Base-by-base conservation (phyloP, 495 filamentous ascomycete genomes). In the Lepraria neglecta region DNA sequence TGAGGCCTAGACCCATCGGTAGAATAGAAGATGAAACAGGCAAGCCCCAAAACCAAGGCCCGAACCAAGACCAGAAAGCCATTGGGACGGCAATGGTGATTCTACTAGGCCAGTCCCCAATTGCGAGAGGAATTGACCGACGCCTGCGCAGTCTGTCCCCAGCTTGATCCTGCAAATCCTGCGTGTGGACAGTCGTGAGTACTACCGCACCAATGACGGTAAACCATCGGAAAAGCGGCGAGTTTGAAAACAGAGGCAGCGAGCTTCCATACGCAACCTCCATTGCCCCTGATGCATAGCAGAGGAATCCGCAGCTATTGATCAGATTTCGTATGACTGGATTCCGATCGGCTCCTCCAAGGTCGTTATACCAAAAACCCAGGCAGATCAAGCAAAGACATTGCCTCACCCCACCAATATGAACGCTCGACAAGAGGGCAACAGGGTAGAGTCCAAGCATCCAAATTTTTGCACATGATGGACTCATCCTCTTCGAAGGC, bases 111-210 rank as follows among this genome's bases (percentile, higher is more conserved):
- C 6, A 44, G 43, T 82, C 77, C 3, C 79, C 78, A 6, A 76
- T 56, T 4, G 74, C 68, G 0, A 78, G 61, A 1, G 71, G 73
- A 6, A 76, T 56, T 0, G 78, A 77, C 17, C 62, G 63, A 5
- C 79, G 71, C 3, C 71, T 75, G 0, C 75, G 63, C 3, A 63
- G 55, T 0, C 62, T 27, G 64, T 82, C 81, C 0, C 80, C 81
- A 2, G 43, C 68, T 44, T 76, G 71, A 58, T 82, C 79, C 6
- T 73, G 70, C 9, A 83, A 63, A 59, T 82, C 80, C 61, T 83
- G 81, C 0, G 76, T 62, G 1, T 82, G 77, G 58, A 83, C 71
- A n/a, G 78, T 84, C 0, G 75, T 75, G 14, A 77, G 64, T 24
- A 83, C 72, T 14, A 79, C 68, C 2, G 61, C 70, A 28, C 72